Evolutionary conservation across 2,329 filamentous ascomycete genomes (phyloP), one percentile per base, ranked within the genome.

Genomic region (Phialophora verrucosa): DNA sequence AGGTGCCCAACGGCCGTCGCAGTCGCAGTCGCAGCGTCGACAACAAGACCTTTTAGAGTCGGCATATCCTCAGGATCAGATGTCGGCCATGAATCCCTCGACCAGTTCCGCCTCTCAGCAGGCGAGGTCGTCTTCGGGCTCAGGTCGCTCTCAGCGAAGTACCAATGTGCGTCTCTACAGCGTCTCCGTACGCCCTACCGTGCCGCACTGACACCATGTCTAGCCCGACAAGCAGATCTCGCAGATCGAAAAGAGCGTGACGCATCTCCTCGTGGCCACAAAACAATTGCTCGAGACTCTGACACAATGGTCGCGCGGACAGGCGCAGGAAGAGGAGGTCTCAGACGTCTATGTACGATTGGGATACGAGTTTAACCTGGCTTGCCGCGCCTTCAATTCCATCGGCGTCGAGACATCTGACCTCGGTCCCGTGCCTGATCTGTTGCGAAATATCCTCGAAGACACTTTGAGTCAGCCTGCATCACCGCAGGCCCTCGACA

Each of bases 301-400:
- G 69, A 99, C 95, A 55, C 91, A 96, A 84, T 99, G 95, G 95
- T 99, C 95, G 66, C 91, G 94, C 64, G 90, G 91, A 69, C 89
- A 91, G 74, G 93, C 95, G 62, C 93, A 92, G 70, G 95, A 99
- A 80, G 91, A 90, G 68, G 92, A 98, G 77, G 95, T 99, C 66
- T 98, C 95, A 12, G 95, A 99, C 78, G 95, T 99, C 73, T 99
- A 99, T 77, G 95, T 99, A 67, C 90, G 95, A 68, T 83, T 99
- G 68, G 95, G 95, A 55, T 99, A 99, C 80, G 95, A 99, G 80
- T 99, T 99, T 85, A 99, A 99, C 80, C 95, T 99, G 83, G 95
- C 95, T 31, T 98, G 94, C 78, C 90, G 95, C 63, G 94, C 95
- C 68, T 99, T 99, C 80, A 92, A 92, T 74, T 92, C 93, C 65